These are phyloP conservation scores for Clarkia xantiana DNA, from an alignment of 345 rosid species.

Conservation along the genomic window DNA sequence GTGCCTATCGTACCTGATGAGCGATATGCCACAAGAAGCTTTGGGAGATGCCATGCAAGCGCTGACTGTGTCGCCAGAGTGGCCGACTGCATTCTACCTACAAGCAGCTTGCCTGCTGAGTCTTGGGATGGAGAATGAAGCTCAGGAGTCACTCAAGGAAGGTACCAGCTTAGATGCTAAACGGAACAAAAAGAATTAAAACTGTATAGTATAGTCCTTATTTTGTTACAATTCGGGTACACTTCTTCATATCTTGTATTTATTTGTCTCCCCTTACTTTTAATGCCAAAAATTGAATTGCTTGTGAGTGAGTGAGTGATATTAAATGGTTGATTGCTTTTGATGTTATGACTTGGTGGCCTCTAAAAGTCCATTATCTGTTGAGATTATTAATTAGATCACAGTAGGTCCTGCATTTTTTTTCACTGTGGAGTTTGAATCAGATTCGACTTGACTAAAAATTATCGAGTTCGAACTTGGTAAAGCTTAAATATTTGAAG, in stretches of 20 bases:
- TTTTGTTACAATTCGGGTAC: background rate
- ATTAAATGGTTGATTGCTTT: too few relatives aligned
- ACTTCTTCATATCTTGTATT: constrained; percentile 3
- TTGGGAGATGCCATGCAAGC: constrained; percentile 89
- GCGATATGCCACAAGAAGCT: constrained; percentile 60
- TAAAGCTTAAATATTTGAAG: too few relatives aligned
- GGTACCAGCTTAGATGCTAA: constrained; percentile 57
- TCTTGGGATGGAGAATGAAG: constrained; percentile 83
- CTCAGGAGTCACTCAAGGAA: constrained; percentile 68
- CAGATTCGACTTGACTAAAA: too few relatives aligned
- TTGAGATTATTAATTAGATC: constrained; percentile 11
- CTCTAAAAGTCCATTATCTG: too few relatives aligned
- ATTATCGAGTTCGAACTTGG: too few relatives aligned
- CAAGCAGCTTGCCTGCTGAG: constrained; percentile 76
- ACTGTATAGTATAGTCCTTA: constrained; percentile 22
- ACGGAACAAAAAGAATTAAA: constrained; percentile 25
- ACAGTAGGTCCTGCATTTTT: background rate
- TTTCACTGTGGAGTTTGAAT: background rate
- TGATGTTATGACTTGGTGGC: constrained; percentile 38
- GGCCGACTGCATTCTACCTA: constrained; percentile 68
- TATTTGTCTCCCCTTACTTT: background rate
- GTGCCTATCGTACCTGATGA: constrained; percentile 72
- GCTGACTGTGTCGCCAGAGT: constrained; percentile 66
- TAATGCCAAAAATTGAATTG: too few relatives aligned
- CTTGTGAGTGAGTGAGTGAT: too few relatives aligned